These are phyloP conservation scores for Massarina eburnea DNA, from an alignment of 2,329 filamentous ascomycete species.

Conservation along the genomic window DNA sequence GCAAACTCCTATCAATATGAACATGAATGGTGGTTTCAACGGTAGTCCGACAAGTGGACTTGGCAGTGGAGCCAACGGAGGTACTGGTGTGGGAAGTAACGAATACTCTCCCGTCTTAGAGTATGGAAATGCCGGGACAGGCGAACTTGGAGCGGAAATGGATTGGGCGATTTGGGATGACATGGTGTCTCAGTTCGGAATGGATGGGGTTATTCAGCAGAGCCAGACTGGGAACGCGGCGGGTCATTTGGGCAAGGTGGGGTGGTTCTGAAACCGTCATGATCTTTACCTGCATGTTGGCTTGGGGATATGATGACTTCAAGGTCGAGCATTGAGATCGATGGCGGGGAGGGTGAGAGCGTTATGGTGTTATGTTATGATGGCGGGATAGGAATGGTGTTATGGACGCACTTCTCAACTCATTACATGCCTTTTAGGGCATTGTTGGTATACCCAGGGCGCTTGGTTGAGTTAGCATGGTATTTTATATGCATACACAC, in stretches of 20 bases:
- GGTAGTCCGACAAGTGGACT: slow-evolving; percentile 19
- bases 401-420: no score
- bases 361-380: no score
- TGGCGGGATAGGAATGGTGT: no score
- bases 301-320: neutral
- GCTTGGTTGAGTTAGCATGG: no score
- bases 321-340: no score
- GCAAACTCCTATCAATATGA: slow-evolving; percentile 5
- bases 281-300: neutral
- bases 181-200: slow-evolving; percentile 50
- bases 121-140: slow-evolving; percentile 22
- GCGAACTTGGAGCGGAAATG: slow-evolving; percentile 45
- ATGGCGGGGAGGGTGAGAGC: no score
- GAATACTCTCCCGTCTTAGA: neutral
- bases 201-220: slow-evolving; percentile 36
- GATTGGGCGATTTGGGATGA: slow-evolving; percentile 55
- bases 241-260: slow-evolving; percentile 24
- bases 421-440: no score
- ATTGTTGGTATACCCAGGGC: no score
- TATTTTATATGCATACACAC: no score
- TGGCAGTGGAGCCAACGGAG: slow-evolving; percentile 7
- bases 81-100: neutral
- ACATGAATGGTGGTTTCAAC: slow-evolving; percentile 22
- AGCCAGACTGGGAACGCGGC: slow-evolving; percentile 12
- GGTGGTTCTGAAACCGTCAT: slow-evolving; percentile 23